Evolutionary conservation across 352 stramenopile genomes (phyloP).

Genomic region (Phytopythium boreale): DNA sequence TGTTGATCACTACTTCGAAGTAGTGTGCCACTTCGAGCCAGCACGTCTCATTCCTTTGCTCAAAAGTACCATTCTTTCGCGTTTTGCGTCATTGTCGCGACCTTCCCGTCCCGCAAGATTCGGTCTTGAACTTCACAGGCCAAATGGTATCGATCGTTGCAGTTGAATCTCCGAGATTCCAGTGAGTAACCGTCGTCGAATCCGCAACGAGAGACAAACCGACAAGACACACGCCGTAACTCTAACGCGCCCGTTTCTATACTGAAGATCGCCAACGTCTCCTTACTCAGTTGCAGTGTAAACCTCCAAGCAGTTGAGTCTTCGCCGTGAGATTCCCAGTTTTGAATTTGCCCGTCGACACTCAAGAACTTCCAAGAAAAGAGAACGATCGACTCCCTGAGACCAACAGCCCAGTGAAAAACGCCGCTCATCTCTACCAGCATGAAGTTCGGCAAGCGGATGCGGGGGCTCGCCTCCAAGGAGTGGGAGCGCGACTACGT

Average conservation of each 20-base stretch:
- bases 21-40: background rate
- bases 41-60: background rate
- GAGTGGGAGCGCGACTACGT: conserved; percentile 70
- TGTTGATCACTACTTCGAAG: background rate
- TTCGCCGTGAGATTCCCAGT: background rate
- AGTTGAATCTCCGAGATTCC: conserved; percentile 4
- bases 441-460: conserved; percentile 87
- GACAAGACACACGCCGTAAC: background rate
- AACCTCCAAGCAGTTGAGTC: background rate
- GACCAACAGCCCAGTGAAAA: background rate
- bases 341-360: background rate
- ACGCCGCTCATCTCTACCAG: background rate
- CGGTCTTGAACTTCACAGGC: background rate
- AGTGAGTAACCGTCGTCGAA: background rate
- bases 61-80: background rate
- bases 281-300: conserved; percentile 2
- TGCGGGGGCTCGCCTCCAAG: conserved; percentile 55
- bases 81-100: background rate
- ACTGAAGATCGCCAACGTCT: background rate
- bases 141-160: background rate
- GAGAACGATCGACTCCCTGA: background rate
- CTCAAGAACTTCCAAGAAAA: background rate
- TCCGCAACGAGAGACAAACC: background rate
- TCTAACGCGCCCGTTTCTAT: background rate
- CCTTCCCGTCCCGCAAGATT: background rate